Conservation (phyloP, 2,329 filamentous ascomycete genomes). For the Phialocephala sp. region DNA sequence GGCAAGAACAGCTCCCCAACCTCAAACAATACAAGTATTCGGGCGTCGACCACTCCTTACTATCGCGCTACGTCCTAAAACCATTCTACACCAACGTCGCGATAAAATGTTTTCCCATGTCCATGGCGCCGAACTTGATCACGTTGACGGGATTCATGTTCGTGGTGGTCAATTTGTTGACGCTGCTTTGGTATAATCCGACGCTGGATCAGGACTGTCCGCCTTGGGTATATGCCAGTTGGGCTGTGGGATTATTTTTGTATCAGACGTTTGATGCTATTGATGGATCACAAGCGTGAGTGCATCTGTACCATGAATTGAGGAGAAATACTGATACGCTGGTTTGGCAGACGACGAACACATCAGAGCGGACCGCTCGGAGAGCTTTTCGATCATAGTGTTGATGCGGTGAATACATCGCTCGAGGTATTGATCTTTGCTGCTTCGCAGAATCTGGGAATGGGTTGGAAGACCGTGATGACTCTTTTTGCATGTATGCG, state of each 20-base stretch:
- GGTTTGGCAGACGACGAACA: conserved; percentile 71
- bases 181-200: conserved; percentile 95
- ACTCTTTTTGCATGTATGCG: conserved; percentile 79
- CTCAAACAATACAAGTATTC: conserved; percentile 97
- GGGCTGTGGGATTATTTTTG: conserved; percentile 86
- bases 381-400: conserved; percentile 96
- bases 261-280: conserved; percentile 99
- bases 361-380: conserved; percentile 91
- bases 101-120: conserved; percentile 93
- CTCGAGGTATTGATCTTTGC: conserved; percentile 93
- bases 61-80: conserved; percentile 93
- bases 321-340: conserved; percentile 20
- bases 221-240: conserved; percentile 91
- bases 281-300: conserved; percentile 90
- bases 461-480: conserved; percentile 87
- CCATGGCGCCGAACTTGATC: conserved; percentile 89
- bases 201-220: conserved; percentile 92
- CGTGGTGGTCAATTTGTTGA: conserved; percentile 86
- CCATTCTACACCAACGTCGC: conserved; percentile 96
- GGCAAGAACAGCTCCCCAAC: conserved; percentile 85
- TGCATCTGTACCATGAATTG: conserved; percentile 34
- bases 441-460: conserved; percentile 89
- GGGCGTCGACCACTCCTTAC: conserved; percentile 84
- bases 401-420: conserved; percentile 96
- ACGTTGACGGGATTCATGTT: conserved; percentile 91